Evolutionary conservation across 73 alveolate genomes (phyloP).

Genomic region (Blepharisma japonicum): DNA sequence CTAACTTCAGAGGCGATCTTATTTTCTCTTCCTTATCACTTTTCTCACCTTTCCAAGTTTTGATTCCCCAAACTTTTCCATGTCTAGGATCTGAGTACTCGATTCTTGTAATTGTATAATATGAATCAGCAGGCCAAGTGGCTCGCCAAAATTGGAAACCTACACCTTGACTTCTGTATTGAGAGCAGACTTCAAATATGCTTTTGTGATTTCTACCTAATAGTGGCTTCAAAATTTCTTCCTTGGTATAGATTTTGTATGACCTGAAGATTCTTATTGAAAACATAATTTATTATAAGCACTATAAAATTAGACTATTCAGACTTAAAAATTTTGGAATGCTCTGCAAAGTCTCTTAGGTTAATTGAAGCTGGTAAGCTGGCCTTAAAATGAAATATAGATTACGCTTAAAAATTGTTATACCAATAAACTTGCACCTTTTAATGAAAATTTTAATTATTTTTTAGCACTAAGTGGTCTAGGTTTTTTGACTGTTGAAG

Average conservation of each 20-base stretch:
- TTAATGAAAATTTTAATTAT: too few species aligned
- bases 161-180: background rate
- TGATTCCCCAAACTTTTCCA: slow-evolving; percentile 27
- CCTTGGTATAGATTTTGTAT: slow-evolving; percentile 4
- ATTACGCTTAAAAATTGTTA: too few species aligned
- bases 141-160: slow-evolving; percentile 15
- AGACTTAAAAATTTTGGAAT: too few species aligned
- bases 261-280: background rate
- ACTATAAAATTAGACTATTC: too few species aligned
- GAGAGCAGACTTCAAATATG: background rate
- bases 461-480: too few species aligned
- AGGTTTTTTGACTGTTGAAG: too few species aligned
- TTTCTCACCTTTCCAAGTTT: slow-evolving; percentile 10
- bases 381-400: too few species aligned
- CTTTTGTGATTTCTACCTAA: background rate
- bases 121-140: slow-evolving; percentile 21
- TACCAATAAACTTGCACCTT: too few species aligned
- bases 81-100: background rate
- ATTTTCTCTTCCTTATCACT: background rate
- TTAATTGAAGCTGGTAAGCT: too few species aligned
- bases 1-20: background rate
- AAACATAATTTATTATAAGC: too few species aligned
- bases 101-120: background rate
- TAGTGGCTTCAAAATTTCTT: slow-evolving; percentile 8
- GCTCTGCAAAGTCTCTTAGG: too few species aligned